phyloP scores from a whole-genome alignment of 345 rosid species.

The Euphorbia tirucalli region DNA sequence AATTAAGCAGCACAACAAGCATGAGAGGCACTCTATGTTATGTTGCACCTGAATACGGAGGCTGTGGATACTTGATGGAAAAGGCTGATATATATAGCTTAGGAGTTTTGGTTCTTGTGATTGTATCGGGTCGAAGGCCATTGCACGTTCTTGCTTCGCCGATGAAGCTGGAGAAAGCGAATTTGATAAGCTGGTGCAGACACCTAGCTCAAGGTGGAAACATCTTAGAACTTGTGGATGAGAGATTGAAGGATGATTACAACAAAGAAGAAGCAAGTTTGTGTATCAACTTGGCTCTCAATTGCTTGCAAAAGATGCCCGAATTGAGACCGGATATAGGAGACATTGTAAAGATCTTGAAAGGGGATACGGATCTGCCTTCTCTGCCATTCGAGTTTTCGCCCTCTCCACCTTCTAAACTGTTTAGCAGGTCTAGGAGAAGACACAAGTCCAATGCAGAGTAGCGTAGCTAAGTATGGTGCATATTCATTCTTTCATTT shows the following conservation, averaged over 20 bases:
- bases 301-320: slow-evolving; percentile 83
- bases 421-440: slow-evolving; percentile 54
- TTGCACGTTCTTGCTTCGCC: slow-evolving; percentile 91
- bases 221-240: slow-evolving; percentile 83
- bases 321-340: slow-evolving; percentile 83
- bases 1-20: slow-evolving; percentile 98
- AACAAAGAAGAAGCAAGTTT: slow-evolving; percentile 74
- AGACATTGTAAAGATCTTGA: slow-evolving; percentile 74
- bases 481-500: slow-evolving; percentile 19
- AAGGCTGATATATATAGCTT: slow-evolving; percentile 95
- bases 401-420: slow-evolving; percentile 80
- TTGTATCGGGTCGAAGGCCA: slow-evolving; percentile 92
- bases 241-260: slow-evolving; percentile 66
- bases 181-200: slow-evolving; percentile 93
- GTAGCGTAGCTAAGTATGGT: slow-evolving; percentile 32
- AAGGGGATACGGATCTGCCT: slow-evolving; percentile 84
- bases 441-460: slow-evolving; percentile 52
- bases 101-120: slow-evolving; percentile 88
- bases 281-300: slow-evolving; percentile 82
- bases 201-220: slow-evolving; percentile 84
- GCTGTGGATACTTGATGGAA: slow-evolving; percentile 87
- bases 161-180: slow-evolving; percentile 94
- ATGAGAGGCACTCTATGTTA: slow-evolving; percentile 98
- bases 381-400: slow-evolving; percentile 71
- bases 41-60: slow-evolving; percentile 91